Conservation (phyloP, 306 rosid genomes). For the Cicer bijugum region DNA sequence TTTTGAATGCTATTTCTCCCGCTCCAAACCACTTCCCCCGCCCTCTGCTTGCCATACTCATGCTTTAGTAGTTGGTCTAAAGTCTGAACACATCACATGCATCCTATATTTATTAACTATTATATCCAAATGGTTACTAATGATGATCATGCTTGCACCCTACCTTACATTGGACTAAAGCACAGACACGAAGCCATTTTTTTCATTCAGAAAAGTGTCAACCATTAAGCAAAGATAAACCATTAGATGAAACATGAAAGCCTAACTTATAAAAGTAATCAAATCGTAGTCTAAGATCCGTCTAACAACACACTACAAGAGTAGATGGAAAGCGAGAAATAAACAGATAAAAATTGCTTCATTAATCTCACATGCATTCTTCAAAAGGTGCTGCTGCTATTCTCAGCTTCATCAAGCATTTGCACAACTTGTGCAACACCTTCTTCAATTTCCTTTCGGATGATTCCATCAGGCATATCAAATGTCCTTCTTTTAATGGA, state of each 20-base stretch:
- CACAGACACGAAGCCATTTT: neutral
- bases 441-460: conserved; percentile 81
- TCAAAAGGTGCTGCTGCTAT: conserved; percentile 52
- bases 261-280: conserved; percentile 31
- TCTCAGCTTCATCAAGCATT: conserved; percentile 73
- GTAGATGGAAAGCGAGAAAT: conserved; percentile 25
- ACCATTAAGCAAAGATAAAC: conserved; percentile 37
- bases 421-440: conserved; percentile 84
- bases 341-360: conserved; percentile 18
- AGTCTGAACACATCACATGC: too few relatives aligned
- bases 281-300: conserved; percentile 42
- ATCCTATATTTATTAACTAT: too few relatives aligned
- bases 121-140: neutral
- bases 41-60: too few relatives aligned
- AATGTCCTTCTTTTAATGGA: conserved; percentile 83
- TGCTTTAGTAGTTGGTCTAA: too few relatives aligned
- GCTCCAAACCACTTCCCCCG: too few relatives aligned
- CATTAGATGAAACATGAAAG: conserved; percentile 40
- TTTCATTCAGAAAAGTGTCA: conserved; percentile 11
- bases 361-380: conserved; percentile 46
- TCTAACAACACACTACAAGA: conserved; percentile 49
- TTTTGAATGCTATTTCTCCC: too few relatives aligned
- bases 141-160: neutral
- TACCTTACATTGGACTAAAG: neutral
- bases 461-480: conserved; percentile 79